These are phyloP conservation scores for Grosmannia serpens DNA, from an alignment of 2,329 filamentous ascomycete species.

Conservation along the genomic window DNA sequence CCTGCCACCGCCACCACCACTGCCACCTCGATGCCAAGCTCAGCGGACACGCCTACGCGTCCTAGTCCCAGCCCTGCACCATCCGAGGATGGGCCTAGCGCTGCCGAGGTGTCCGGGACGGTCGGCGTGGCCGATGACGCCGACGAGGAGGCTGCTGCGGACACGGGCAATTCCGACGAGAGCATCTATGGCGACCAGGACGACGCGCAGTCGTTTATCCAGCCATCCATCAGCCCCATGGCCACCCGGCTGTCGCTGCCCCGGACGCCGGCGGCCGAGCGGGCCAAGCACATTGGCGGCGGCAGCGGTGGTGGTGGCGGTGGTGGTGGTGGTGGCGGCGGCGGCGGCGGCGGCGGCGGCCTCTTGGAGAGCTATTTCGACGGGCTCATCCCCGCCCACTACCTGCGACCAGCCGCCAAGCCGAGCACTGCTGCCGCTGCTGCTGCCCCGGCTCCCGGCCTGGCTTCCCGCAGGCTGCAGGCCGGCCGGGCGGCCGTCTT, in stretches of 20 bases:
- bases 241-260: conserved; percentile 44
- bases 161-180: conserved; percentile 19
- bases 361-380: too few relatives aligned
- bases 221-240: conserved; percentile 44
- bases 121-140: background rate
- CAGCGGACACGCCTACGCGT: too few relatives aligned
- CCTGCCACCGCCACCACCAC: too few relatives aligned
- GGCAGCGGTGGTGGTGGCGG: conserved; percentile 16
- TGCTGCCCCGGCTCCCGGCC: background rate
- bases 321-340: conserved; percentile 10
- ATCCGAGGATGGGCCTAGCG: too few relatives aligned
- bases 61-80: too few relatives aligned
- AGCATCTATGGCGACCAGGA: conserved; percentile 34
- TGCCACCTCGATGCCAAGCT: too few relatives aligned
- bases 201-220: conserved; percentile 47
- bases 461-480: background rate
- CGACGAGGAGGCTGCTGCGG: background rate
- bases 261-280: conserved; percentile 45
- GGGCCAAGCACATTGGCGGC: conserved; percentile 39
- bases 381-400: conserved; percentile 12
- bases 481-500: conserved; percentile 7
- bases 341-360: background rate
- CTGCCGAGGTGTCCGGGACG: background rate
- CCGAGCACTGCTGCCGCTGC: background rate
- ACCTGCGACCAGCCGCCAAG: background rate